Conservation (phyloP, 1,284 basidiomycete genomes). For the Hemileia vastatrix region DNA sequence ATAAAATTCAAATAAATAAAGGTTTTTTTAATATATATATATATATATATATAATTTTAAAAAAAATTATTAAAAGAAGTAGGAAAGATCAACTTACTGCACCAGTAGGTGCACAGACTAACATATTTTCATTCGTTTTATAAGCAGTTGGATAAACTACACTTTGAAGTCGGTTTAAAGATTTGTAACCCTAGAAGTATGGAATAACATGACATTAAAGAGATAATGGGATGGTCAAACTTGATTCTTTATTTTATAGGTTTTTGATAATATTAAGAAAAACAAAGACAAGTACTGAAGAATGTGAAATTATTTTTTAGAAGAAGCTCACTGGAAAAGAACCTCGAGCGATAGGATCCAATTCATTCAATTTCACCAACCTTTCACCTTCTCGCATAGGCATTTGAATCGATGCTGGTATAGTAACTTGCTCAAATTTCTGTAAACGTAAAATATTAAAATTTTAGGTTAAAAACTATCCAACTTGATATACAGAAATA, state of each 20-base stretch:
- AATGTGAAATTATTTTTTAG: too few relatives aligned
- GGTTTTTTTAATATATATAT: neutral
- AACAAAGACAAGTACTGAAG: too few relatives aligned
- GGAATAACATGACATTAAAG: neutral
- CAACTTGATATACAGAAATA: neutral
- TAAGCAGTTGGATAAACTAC: slow-evolving; percentile 92
- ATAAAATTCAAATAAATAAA: neutral
- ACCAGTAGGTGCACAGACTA: slow-evolving; percentile 92
- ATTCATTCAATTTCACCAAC: slow-evolving; percentile 37
- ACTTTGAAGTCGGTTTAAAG: slow-evolving; percentile 88
- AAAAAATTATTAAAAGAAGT: neutral
- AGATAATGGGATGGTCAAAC: neutral
- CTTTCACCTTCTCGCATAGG: slow-evolving; percentile 39
- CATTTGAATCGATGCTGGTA: slow-evolving; percentile 40
- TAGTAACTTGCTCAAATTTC: slow-evolving; percentile 39
- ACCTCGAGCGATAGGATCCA: slow-evolving; percentile 38
- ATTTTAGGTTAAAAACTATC: too few relatives aligned
- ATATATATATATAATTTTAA: neutral
- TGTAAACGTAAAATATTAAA: neutral
- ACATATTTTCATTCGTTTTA: slow-evolving; percentile 87
- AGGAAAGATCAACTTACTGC: slow-evolving; percentile 84
- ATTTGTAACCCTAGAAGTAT: slow-evolving; percentile 64
- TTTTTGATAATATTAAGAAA: too few relatives aligned
- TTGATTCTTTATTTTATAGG: too few relatives aligned
- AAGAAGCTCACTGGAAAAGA: slow-evolving; percentile 34